A percentile compares a stretch with the other conserved stretches of the same genome.
Evolutionary conservation across 768 basidiomycete genomes (phyloP).

Genomic region (Rhizopogon vesiculosus): DNA sequence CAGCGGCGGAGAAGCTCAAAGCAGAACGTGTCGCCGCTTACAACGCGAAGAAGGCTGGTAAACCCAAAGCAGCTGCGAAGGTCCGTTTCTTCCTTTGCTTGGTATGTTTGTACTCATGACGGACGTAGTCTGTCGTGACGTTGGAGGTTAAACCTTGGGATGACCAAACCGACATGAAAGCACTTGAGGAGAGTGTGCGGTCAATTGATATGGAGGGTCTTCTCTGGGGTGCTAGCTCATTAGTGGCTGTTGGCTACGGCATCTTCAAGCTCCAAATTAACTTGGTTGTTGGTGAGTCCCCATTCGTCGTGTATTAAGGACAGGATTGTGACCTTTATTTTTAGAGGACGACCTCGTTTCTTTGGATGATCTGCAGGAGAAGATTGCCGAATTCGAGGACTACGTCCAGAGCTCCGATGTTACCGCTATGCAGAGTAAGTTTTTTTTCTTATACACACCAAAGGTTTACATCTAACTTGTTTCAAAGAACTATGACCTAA

Average conservation of each 20-base stretch:
- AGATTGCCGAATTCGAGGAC: conserved; percentile 80
- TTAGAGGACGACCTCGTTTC: conserved; percentile 95
- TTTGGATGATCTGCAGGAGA: conserved; percentile 89
- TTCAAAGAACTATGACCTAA: conserved; percentile 14
- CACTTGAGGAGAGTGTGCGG: conserved; percentile 78
- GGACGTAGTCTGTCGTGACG: conserved; percentile 86
- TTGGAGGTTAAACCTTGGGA: conserved; percentile 99
- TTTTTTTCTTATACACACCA: neutral
- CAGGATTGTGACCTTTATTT: neutral
- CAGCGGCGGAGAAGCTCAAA: conserved; percentile 83
- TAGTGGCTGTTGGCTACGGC: conserved; percentile 89
- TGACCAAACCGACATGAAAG: conserved; percentile 96
- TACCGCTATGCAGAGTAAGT: conserved; percentile 88
- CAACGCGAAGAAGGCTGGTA: conserved; percentile 88
- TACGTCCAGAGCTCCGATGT: conserved; percentile 90
- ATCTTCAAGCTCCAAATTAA: conserved; percentile 88
- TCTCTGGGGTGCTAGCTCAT: conserved; percentile 92
- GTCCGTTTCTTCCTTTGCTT: conserved; percentile 31
- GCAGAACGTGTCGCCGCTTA: conserved; percentile 92
- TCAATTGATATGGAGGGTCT: conserved; percentile 87
- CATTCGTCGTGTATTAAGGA: neutral
- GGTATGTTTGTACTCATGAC: conserved; percentile 3
- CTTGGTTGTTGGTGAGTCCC: conserved; percentile 48
- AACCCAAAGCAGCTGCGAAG: conserved; percentile 87
- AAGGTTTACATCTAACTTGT: neutral